Conservation (phyloP, 192 early-diverging fungal genomes). For the Thamnidium elegans region DNA sequence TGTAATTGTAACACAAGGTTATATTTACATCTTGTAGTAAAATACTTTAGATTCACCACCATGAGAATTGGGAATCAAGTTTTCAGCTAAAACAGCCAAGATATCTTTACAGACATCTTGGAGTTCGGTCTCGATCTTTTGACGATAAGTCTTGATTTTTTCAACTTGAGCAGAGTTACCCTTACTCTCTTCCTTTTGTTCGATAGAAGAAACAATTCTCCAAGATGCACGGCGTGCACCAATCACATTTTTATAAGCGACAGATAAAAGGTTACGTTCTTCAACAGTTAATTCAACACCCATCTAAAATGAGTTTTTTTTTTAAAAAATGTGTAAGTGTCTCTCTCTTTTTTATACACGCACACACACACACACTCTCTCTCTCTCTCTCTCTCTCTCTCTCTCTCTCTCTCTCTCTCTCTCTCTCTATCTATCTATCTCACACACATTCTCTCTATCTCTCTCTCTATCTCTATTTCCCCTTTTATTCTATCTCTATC, state of each 20-base stretch:
- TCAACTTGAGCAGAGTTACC: slow-evolving; percentile 87
- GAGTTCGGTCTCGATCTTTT: slow-evolving; percentile 94
- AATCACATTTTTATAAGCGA: slow-evolving; percentile 99
- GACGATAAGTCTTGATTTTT: slow-evolving; percentile 92
- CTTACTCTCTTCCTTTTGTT: slow-evolving; percentile 97
- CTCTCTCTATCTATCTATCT: background rate
- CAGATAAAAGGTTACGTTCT: slow-evolving; percentile 97
- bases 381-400: background rate
- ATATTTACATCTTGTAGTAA: slow-evolving; percentile 96
- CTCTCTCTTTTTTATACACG: background rate
- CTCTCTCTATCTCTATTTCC: background rate
- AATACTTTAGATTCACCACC: slow-evolving; percentile 99
- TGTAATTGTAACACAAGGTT: slow-evolving; percentile 7
- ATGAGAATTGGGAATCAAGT: slow-evolving; percentile 88
- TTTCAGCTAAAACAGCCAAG: slow-evolving; percentile 82
- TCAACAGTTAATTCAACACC: slow-evolving; percentile 93
- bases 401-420: background rate
- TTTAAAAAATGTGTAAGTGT: background rate
- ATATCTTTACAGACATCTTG: slow-evolving; percentile 95
- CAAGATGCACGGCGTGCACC: slow-evolving; percentile 98
- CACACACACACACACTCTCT: background rate
- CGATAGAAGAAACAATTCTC: slow-evolving; percentile 99
- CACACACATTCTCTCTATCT: background rate
- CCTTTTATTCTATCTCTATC: too few species aligned
- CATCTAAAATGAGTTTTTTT: slow-evolving; percentile 48